phyloP scores from a whole-genome alignment of 2,329 filamentous ascomycete species.

The Cyphellophora attinorum region DNA sequence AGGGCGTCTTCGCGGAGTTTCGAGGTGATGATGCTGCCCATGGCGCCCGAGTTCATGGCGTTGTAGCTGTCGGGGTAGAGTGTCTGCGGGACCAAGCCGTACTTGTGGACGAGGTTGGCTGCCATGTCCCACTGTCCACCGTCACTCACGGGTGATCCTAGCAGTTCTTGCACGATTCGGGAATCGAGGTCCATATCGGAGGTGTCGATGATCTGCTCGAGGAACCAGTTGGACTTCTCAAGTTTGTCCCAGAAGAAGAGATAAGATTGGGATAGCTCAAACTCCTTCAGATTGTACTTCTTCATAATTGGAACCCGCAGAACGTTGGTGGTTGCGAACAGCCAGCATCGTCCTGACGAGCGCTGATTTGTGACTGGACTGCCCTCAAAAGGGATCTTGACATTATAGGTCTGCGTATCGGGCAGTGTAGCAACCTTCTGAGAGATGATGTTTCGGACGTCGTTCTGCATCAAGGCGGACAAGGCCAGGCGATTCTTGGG shows the following conservation, averaged over 20 bases:
- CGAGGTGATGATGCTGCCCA: constrained; percentile 68
- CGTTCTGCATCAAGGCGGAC: constrained; percentile 58
- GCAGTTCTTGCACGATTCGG: constrained; percentile 60
- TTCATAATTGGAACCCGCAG: constrained; percentile 85
- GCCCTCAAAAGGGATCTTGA: constrained; percentile 73
- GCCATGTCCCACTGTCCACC: constrained; percentile 93
- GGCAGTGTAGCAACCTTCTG: constrained; percentile 53
- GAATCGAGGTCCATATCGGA: constrained; percentile 60
- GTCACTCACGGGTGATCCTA: constrained; percentile 61
- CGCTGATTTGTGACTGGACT: constrained; percentile 77
- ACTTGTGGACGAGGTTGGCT: constrained; percentile 74
- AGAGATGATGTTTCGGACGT: constrained; percentile 57
- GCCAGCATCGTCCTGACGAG: constrained; percentile 76
- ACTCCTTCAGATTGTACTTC: constrained; percentile 64
- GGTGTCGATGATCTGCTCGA: constrained; percentile 74
- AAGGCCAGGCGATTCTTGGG: constrained; percentile 67
- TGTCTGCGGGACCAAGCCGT: constrained; percentile 73
- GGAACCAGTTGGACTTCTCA: constrained; percentile 83
- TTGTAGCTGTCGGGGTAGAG: constrained; percentile 78
- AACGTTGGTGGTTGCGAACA: constrained; percentile 85
- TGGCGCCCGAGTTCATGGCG: constrained; percentile 57
- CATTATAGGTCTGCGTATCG: constrained; percentile 74
- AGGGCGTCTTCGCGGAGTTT: constrained; percentile 81
- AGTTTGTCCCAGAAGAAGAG: constrained; percentile 93
- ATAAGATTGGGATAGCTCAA: constrained; percentile 81